Evolutionary conservation across 2,329 filamentous ascomycete species (phyloP).

Genomic region (Fusarium avenaceum): DNA sequence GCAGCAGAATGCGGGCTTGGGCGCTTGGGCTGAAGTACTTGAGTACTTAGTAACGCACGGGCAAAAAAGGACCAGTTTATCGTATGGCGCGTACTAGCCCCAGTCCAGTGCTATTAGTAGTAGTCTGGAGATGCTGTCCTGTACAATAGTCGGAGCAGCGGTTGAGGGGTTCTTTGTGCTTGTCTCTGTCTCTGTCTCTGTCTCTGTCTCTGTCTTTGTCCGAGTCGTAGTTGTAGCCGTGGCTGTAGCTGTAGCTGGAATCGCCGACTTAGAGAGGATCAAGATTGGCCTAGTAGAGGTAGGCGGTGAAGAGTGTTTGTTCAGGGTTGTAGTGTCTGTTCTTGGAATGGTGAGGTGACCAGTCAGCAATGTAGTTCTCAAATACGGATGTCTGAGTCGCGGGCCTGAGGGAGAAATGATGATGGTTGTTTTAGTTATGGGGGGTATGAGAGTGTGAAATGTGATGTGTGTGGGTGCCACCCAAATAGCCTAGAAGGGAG

Average conservation of each 20-base stretch:
- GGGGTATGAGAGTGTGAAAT: conserved; percentile 29
- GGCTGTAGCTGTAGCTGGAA: conserved; percentile 20
- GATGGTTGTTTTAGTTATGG: conserved; percentile 32
- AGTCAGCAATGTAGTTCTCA: conserved; percentile 46
- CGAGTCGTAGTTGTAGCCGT: conserved; percentile 23
- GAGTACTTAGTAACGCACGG: conserved; percentile 40
- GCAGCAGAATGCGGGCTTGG: conserved; percentile 26
- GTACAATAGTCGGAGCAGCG: conserved; percentile 19
- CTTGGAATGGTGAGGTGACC: conserved; percentile 49
- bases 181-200: conserved; percentile 18
- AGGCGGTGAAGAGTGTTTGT: conserved; percentile 45
- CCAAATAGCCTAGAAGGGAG: conserved; percentile 28
- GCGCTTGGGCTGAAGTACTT: conserved; percentile 33
- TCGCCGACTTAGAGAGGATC: conserved; percentile 19
- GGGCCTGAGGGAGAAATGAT: conserved; percentile 37
- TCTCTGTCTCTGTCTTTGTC: conserved; percentile 12
- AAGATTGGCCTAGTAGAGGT: conserved; percentile 25
- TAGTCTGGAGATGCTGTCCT: conserved; percentile 37
- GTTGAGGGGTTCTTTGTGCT: conserved; percentile 26
- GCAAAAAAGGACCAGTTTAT: conserved; percentile 40
- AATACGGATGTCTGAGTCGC: conserved; percentile 40
- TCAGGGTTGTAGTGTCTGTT: conserved; percentile 47
- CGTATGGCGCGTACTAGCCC: conserved; percentile 38
- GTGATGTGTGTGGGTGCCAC: conserved; percentile 32
- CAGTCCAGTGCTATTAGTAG: conserved; percentile 40